phyloP scores from a whole-genome alignment of 495 filamentous ascomycete species.

The Aspergillus biplanus region DNA sequence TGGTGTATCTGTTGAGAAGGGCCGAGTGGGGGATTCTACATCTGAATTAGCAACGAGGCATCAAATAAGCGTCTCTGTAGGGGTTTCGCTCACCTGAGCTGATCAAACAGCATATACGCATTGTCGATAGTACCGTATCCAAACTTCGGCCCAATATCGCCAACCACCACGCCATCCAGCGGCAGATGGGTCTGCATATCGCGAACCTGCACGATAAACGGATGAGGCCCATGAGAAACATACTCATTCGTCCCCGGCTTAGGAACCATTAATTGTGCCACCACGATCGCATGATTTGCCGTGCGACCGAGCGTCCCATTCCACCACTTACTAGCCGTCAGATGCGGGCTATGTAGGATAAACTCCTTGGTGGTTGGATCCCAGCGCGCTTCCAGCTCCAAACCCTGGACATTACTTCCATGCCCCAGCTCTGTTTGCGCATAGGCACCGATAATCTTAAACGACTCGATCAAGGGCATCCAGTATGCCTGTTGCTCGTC shows the following conservation, averaged over 20 bases:
- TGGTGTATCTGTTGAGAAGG: slow-evolving; percentile 49
- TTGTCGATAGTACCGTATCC: slow-evolving; percentile 55
- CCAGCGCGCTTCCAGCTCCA: slow-evolving; percentile 51
- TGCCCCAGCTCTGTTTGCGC: slow-evolving; percentile 54
- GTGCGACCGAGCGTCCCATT: slow-evolving; percentile 51
- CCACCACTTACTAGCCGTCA: slow-evolving; percentile 57
- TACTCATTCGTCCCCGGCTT: slow-evolving; percentile 26
- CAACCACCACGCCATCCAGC: slow-evolving; percentile 46
- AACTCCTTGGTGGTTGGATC: slow-evolving; percentile 46
- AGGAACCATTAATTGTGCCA: slow-evolving; percentile 48
- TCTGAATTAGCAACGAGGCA: not conserved
- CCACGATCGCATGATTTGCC: slow-evolving; percentile 34
- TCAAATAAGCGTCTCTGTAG: not conserved
- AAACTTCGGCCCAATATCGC: slow-evolving; percentile 54
- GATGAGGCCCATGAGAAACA: slow-evolving; percentile 50
- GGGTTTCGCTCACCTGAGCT: slow-evolving; percentile 28
- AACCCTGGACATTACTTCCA: slow-evolving; percentile 50
- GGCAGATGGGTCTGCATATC: slow-evolving; percentile 48
- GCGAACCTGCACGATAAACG: slow-evolving; percentile 53
- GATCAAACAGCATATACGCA: slow-evolving; percentile 54
- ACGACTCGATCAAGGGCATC: slow-evolving; percentile 47
- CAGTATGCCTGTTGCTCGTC: slow-evolving; percentile 48
- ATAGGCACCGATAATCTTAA: slow-evolving; percentile 51
- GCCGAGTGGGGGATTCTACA: slow-evolving; percentile 47
- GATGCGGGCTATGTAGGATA: slow-evolving; percentile 48